Conservation (phyloP, 2,329 filamentous ascomycete genomes). For the Dactylellina leptospora region DNA sequence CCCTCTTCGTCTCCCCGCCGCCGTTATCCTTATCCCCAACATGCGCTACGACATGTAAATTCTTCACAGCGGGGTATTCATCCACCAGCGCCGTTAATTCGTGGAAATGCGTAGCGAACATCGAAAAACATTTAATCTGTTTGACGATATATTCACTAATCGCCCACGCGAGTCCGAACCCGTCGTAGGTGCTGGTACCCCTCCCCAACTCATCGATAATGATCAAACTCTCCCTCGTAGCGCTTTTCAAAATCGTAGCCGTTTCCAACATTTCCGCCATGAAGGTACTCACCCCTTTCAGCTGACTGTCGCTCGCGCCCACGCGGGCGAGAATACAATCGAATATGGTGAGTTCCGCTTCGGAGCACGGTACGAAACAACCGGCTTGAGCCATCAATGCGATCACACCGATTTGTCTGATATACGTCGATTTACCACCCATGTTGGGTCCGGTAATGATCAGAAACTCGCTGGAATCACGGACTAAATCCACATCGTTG, state of each 20-base stretch:
- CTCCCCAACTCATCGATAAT: conserved; percentile 98
- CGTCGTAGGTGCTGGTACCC: conserved; percentile 96
- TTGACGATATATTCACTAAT: conserved; percentile 97
- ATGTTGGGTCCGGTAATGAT: conserved; percentile 99
- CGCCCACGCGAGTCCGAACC: conserved; percentile 98
- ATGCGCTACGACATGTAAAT: conserved; percentile 95
- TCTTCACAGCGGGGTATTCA: conserved; percentile 84
- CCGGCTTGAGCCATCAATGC: conserved; percentile 97
- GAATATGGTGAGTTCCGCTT: conserved; percentile 93
- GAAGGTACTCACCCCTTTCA: conserved; percentile 97
- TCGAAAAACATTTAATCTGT: conserved; percentile 90
- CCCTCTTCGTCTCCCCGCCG: conserved; percentile 69
- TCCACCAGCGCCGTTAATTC: conserved; percentile 92
- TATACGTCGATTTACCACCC: conserved; percentile 98
- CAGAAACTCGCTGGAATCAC: conserved; percentile 84
- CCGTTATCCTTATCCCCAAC: conserved; percentile 66
- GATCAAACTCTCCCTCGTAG: conserved; percentile 92
- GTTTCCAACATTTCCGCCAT: conserved; percentile 99
- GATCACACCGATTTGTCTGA: conserved; percentile 95
- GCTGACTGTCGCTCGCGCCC: conserved; percentile 92
- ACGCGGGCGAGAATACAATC: conserved; percentile 96
- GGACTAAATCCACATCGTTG: conserved; percentile 85
- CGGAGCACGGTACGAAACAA: conserved; percentile 90
- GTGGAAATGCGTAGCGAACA: conserved; percentile 99
- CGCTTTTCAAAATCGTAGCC: conserved; percentile 96